These are phyloP conservation scores for Amanita pseudoporphyria DNA, from an alignment of 768 basidiomycete species.

Conservation along the genomic window DNA sequence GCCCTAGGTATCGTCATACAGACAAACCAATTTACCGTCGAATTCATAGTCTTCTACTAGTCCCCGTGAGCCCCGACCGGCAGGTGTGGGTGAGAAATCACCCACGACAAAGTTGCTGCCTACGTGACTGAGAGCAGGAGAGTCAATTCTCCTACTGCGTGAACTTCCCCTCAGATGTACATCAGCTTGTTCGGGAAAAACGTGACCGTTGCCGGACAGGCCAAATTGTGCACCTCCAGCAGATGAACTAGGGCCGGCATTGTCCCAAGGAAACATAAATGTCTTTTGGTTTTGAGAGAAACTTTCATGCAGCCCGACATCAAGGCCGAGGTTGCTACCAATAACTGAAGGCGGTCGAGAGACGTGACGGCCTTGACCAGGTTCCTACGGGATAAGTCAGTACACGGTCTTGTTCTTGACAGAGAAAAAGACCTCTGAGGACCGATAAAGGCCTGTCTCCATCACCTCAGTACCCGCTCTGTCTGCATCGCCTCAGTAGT, in stretches of 20 bases:
- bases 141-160: slow-evolving; percentile 46
- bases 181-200: slow-evolving; percentile 44
- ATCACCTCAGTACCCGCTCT: slow-evolving; percentile 2
- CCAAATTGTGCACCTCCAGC: slow-evolving; percentile 29
- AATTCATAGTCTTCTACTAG: slow-evolving; percentile 58
- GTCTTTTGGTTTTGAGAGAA: slow-evolving; percentile 52
- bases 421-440: slow-evolving; percentile 47
- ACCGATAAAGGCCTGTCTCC: slow-evolving; percentile 19
- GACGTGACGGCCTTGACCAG: slow-evolving; percentile 71
- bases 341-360: slow-evolving; percentile 47
- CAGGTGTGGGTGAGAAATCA: slow-evolving; percentile 45
- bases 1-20: slow-evolving; percentile 2
- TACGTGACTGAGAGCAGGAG: slow-evolving; percentile 38
- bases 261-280: slow-evolving; percentile 77
- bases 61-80: slow-evolving; percentile 30
- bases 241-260: slow-evolving; percentile 60
- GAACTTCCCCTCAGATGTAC: slow-evolving; percentile 44
- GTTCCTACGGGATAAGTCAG: slow-evolving; percentile 42
- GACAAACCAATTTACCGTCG: slow-evolving; percentile 36
- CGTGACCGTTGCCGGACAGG: slow-evolving; percentile 31
- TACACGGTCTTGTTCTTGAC: neutral
- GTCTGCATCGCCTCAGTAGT: neutral
- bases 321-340: slow-evolving; percentile 38
- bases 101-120: slow-evolving; percentile 31
- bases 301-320: slow-evolving; percentile 26